Conservation (phyloP, 1,284 basidiomycete species). For the Lentinus polychrous region DNA sequence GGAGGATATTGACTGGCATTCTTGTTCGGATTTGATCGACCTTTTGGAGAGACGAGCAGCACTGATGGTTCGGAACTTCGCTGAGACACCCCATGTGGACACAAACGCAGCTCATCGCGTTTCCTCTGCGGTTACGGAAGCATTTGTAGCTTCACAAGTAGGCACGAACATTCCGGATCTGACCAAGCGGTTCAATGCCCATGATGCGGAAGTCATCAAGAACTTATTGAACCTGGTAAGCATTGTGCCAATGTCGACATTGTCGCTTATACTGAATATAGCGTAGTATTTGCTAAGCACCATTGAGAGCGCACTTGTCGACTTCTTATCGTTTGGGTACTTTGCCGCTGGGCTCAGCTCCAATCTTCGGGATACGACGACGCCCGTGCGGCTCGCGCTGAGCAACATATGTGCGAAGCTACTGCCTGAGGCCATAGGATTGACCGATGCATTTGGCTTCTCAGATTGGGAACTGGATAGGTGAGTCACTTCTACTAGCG, state of each 20-base stretch:
- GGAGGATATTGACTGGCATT: slow-evolving; percentile 12
- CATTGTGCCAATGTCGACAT: slow-evolving; percentile 8
- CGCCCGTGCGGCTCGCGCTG: slow-evolving; percentile 49
- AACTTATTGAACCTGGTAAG: slow-evolving; percentile 47
- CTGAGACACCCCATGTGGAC: slow-evolving; percentile 33
- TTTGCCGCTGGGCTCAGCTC: slow-evolving; percentile 19
- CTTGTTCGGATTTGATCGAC: slow-evolving; percentile 33
- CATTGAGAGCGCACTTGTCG: slow-evolving; percentile 45
- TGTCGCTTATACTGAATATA: background rate
- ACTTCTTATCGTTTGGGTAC: slow-evolving; percentile 52
- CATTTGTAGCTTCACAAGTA: slow-evolving; percentile 54
- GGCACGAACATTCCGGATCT: slow-evolving; percentile 38
- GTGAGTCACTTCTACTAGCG: slow-evolving; percentile 25
- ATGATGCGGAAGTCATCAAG: slow-evolving; percentile 30
- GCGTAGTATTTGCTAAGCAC: slow-evolving; percentile 57
- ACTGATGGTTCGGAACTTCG: slow-evolving; percentile 44
- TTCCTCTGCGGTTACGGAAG: slow-evolving; percentile 58
- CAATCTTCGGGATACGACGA: slow-evolving; percentile 36
- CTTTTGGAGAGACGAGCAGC: slow-evolving; percentile 62
- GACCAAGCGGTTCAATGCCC: slow-evolving; percentile 17
- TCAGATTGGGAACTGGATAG: slow-evolving; percentile 74
- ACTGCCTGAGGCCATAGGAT: slow-evolving; percentile 60
- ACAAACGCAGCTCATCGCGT: slow-evolving; percentile 50
- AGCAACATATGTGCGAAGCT: slow-evolving; percentile 43
- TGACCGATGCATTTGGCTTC: slow-evolving; percentile 74